Evolutionary conservation across 805 yeast species (phyloP).

Genomic region (Nakazawaea ishiwadae): DNA sequence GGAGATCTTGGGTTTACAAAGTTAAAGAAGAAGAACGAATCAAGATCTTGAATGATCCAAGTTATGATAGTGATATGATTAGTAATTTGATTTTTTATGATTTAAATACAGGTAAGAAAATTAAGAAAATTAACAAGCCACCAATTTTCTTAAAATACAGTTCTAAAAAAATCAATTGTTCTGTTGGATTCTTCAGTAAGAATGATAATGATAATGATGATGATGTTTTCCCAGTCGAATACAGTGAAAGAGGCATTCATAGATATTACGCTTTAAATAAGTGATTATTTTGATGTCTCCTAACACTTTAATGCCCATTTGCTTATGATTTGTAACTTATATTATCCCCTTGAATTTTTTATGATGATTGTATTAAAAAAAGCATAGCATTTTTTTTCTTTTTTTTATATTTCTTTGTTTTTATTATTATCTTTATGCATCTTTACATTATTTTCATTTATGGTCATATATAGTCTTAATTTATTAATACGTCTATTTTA

Average conservation of each 20-base stretch:
- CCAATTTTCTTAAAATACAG: conserved; percentile 51
- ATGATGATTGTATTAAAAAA: too few species aligned
- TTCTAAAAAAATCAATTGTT: conserved; percentile 48
- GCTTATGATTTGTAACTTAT: too few species aligned
- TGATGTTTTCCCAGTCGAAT: conserved; percentile 49
- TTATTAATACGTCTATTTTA: too few species aligned
- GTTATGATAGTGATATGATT: conserved; percentile 21
- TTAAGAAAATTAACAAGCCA: conserved; percentile 37
- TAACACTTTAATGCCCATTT: too few species aligned
- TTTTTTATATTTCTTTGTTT: too few species aligned
- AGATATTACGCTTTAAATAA: conserved; percentile 53
- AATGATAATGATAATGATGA: conserved; percentile 26
- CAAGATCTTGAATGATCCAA: conserved; percentile 19
- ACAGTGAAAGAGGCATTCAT: conserved; percentile 47
- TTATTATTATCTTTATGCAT: too few species aligned
- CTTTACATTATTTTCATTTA: too few species aligned
- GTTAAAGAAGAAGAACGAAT: conserved; percentile 21
- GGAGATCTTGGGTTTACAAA: conserved; percentile 78
- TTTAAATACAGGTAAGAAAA: conserved; percentile 57
- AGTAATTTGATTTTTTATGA: conserved; percentile 52
- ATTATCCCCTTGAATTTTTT: too few species aligned
- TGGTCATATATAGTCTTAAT: too few species aligned
- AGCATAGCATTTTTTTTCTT: too few species aligned
- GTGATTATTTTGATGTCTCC: too few species aligned
- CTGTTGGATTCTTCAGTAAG: conserved; percentile 44